A percentile compares a stretch with the other conserved stretches of the same genome.
These are phyloP conservation scores for Tuber umbilicatum DNA, from an alignment of 495 filamentous ascomycete species.

Conservation along the genomic window DNA sequence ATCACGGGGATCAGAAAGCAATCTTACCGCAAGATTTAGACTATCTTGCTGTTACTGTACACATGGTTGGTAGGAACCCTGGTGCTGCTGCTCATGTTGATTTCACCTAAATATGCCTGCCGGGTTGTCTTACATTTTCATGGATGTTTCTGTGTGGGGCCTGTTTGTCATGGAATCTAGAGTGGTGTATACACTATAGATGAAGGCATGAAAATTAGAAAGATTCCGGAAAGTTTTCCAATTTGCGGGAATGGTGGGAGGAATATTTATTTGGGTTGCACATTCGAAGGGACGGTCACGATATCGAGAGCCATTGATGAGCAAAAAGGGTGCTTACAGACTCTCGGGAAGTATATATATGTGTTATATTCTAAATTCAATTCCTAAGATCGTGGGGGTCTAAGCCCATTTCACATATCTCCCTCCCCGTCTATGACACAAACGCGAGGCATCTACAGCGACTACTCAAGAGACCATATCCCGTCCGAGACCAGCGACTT, in stretches of 20 bases:
- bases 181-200: background rate
- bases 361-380: background rate
- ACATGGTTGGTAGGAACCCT: too few species aligned
- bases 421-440: background rate
- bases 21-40: too few species aligned
- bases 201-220: background rate
- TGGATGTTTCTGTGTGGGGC: too few species aligned
- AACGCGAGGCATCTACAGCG: background rate
- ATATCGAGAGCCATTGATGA: background rate
- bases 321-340: background rate
- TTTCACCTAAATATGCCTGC: too few species aligned
- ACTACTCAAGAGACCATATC: background rate
- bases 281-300: background rate
- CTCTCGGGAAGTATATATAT: background rate
- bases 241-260: background rate
- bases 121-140: background rate
- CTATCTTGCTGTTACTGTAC: too few species aligned
- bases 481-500: conserved; percentile 13
- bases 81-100: too few species aligned
- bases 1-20: too few species aligned
- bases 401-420: background rate
- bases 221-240: background rate
- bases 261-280: background rate
- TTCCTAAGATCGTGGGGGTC: background rate
- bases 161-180: background rate